These are phyloP conservation scores for Fragaria ananassa DNA, from an alignment of 306 rosid species.

Conservation along the genomic window DNA sequence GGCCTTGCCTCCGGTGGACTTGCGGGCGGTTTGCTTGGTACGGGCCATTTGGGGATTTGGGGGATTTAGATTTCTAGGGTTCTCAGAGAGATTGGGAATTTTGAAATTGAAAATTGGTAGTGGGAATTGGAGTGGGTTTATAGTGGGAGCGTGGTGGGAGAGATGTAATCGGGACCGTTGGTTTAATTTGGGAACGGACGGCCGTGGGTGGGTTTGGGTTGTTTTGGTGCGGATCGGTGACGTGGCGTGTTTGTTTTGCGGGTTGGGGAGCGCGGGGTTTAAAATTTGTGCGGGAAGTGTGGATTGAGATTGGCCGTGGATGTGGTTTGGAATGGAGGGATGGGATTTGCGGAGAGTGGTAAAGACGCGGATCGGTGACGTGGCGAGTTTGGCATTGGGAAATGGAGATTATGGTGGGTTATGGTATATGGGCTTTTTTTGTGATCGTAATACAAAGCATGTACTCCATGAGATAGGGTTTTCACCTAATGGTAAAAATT, in stretches of 20 bases:
- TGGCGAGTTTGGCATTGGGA: no score
- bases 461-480: no score
- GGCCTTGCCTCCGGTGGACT: conserved; percentile 34
- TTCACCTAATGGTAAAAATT: no score
- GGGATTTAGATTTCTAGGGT: neutral
- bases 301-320: neutral
- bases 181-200: neutral
- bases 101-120: no score
- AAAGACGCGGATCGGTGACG: neutral
- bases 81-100: neutral
- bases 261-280: neutral
- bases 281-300: neutral
- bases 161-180: neutral
- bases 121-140: neutral
- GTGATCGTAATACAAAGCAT: no score
- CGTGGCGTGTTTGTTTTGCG: neutral
- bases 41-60: conserved; percentile 20
- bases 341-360: neutral
- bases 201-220: neutral
- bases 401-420: no score
- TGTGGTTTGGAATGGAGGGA: neutral
- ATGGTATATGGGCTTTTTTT: no score
- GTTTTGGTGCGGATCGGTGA: neutral
- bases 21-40: conserved; percentile 35
- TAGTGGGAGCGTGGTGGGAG: neutral